Percentiles rank a stretch among this genome's conserved stretches.
phyloP scores from a whole-genome alignment of 306 rosid species.

The Sindora glabra region DNA sequence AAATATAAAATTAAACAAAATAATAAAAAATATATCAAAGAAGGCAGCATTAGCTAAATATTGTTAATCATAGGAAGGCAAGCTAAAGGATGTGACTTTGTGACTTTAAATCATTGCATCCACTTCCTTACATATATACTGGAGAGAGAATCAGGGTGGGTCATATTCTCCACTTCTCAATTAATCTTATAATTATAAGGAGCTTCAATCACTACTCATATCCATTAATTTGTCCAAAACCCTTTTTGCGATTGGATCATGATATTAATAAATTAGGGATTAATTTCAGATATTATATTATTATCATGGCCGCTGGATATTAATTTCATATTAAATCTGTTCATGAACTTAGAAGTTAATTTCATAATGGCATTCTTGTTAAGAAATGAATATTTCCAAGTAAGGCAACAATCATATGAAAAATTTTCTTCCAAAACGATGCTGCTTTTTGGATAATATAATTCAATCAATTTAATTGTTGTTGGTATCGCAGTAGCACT shows the following conservation, averaged over 20 bases:
- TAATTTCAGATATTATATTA: not conserved
- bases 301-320: not conserved
- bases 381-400: not conserved
- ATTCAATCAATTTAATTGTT: slow-evolving; percentile 8
- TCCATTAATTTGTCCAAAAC: slow-evolving; percentile 19
- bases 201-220: slow-evolving; percentile 13
- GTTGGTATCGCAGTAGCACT: no score
- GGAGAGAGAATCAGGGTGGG: slow-evolving; percentile 41
- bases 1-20: not conserved
- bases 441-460: not conserved
- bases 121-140: slow-evolving; percentile 26
- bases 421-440: not conserved
- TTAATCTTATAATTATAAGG: not conserved
- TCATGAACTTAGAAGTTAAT: not conserved
- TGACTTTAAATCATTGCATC: slow-evolving; percentile 23
- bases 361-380: slow-evolving; percentile 13
- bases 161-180: slow-evolving; percentile 31
- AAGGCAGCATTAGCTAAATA: not conserved
- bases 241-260: slow-evolving; percentile 19
- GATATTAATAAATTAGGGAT: slow-evolving; percentile 8
- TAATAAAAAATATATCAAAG: not conserved
- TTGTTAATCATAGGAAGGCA: slow-evolving; percentile 11
- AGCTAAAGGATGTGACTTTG: slow-evolving; percentile 16
- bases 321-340: not conserved
- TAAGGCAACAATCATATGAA: slow-evolving; percentile 12